Evolutionary conservation across 495 filamentous ascomycete genomes (phyloP), one percentile per base, ranked within the genome.

Genomic region (Penicillium antarcticum): DNA sequence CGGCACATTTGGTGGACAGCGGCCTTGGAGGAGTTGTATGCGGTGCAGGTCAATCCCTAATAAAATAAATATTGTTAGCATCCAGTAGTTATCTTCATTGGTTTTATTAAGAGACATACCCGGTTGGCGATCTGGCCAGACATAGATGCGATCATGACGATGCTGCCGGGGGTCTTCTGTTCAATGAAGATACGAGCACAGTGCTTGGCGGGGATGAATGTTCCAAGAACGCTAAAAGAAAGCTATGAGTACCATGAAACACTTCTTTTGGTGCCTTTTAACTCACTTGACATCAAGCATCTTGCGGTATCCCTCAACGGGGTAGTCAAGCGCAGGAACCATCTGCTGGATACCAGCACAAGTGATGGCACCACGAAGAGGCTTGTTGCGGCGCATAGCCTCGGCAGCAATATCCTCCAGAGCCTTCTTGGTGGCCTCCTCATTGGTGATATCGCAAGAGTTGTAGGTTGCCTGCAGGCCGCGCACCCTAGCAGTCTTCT

Each of bases 281-380:
- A 48, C 63, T 58, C 39, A 69, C 63, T 89, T 89, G 19, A 88
- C 79, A 48, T 82, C 78, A 52, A 89, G 58, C 80, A 89, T 87
- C 51, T 73, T 79, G 53, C 86, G 78, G 4, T 68, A 71, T 50
- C 84, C 80, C 49, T 81, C 79, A 3, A 78, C 71, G 5, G 79
- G 79, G 56, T 88, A 89, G 45, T 89, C 82, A 50, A 87, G 65
- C 2, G 86, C 84, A 1, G 79, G 64, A 0, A 71, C 70, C 58
- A 81, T 84, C 44, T 76, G 77, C 54, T 89, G 88, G 50, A 95
- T 90, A 57, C 91, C 89, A 26, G 90, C 91, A 46, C 87, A 87
- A 70, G 89, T 91, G 71, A 95, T 79, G 13, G 91, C 72, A 18
- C 92, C 85, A 48, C 91, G 82, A 14, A 90, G 73, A 5, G 79